These are phyloP conservation scores for Calocera viscosa DNA, from an alignment of 768 basidiomycete genomes.

Conservation along the genomic window DNA sequence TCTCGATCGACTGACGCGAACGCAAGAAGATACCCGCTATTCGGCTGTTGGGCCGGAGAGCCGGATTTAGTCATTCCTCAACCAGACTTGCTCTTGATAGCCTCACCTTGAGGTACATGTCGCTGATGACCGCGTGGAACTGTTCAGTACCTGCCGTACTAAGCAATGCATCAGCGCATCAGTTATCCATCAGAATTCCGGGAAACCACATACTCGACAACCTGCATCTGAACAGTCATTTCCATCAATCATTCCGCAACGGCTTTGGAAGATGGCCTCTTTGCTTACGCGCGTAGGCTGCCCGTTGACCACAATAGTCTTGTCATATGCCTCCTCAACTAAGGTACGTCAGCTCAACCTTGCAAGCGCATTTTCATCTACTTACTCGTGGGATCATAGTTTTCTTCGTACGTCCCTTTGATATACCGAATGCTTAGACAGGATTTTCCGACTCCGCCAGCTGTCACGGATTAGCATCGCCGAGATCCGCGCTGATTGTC, in stretches of 20 bases:
- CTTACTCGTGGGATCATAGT: conserved; percentile 23
- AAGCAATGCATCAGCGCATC: too few species aligned
- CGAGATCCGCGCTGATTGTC: conserved; percentile 9
- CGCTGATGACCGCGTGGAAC: conserved; percentile 58
- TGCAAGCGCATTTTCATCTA: background rate
- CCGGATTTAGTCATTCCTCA: background rate
- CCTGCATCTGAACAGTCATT: conserved; percentile 45
- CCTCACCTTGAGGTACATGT: conserved; percentile 50
- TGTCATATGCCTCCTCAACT: conserved; percentile 20
- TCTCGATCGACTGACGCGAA: background rate
- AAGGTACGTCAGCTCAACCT: background rate
- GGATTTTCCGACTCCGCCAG: conserved; percentile 82
- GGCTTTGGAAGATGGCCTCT: background rate
- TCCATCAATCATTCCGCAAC: background rate
- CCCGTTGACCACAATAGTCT: background rate
- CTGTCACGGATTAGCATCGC: conserved; percentile 28
- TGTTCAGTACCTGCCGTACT: conserved; percentile 79
- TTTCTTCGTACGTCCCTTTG: conserved; percentile 20
- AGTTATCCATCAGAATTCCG: too few species aligned
- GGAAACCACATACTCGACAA: too few species aligned
- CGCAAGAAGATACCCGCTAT: background rate
- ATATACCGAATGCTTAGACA: conserved; percentile 54
- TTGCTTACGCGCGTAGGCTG: background rate
- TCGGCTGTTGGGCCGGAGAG: background rate
- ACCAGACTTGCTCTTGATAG: background rate